Evolutionary conservation across 345 rosid genomes (phyloP).

Genomic region (Euphorbia lathyris): DNA sequence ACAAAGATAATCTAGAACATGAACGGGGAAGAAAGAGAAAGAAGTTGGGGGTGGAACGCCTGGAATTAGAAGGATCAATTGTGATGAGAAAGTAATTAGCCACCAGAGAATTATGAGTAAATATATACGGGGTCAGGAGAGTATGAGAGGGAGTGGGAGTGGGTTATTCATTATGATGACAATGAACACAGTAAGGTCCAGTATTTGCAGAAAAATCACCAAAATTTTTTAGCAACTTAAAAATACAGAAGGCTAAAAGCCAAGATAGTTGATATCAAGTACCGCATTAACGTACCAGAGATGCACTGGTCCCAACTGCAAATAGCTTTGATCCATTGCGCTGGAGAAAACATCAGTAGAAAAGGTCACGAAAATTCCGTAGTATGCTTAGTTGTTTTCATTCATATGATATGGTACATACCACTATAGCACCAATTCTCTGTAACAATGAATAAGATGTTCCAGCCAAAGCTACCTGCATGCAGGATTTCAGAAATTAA

Average conservation of each 20-base stretch:
- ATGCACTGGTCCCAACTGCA: constrained; percentile 88
- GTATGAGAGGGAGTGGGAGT: not conserved
- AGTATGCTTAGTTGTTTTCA: not conserved
- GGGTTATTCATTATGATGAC: not conserved
- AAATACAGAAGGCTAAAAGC: not conserved
- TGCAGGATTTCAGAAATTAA: constrained; percentile 11
- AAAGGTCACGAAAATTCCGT: not conserved
- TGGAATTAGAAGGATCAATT: no score
- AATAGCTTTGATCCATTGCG: constrained; percentile 87
- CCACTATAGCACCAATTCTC: constrained; percentile 82
- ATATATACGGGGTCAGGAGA: not conserved
- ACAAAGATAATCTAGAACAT: not conserved
- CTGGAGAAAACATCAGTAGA: constrained; percentile 42
- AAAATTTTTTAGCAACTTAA: not conserved
- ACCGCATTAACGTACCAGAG: constrained; percentile 50
- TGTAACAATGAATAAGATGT: constrained; percentile 77
- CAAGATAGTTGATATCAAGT: not conserved
- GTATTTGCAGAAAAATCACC: not conserved
- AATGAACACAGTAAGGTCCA: not conserved
- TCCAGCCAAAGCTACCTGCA: constrained; percentile 85
- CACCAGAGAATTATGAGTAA: not conserved
- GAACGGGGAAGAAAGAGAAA: no score
- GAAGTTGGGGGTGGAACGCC: no score
- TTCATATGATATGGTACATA: constrained; percentile 20
- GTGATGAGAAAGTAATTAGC: no score